Evolutionary conservation across 306 rosid genomes (phyloP).

Genomic region (Biancaea sappan): DNA sequence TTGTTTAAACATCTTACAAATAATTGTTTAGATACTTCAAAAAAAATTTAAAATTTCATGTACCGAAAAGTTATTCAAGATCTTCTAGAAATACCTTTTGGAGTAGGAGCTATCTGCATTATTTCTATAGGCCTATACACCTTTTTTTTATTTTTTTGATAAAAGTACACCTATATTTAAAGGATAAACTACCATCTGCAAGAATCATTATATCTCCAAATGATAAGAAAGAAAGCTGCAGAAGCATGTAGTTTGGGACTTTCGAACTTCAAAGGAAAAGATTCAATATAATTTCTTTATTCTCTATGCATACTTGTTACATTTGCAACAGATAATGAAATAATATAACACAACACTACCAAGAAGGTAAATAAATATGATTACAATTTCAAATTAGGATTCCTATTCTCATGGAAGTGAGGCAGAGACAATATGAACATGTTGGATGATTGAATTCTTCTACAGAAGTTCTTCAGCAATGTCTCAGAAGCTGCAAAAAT

Average conservation of each 20-base stretch:
- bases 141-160: no score
- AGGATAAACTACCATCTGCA: background rate
- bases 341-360: background rate
- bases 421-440: conserved; percentile 18
- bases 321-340: background rate
- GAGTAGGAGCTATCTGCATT: background rate
- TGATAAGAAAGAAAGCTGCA: background rate
- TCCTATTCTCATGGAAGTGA: background rate
- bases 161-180: no score
- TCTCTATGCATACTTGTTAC: background rate
- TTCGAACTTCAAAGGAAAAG: background rate
- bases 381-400: conserved; percentile 18
- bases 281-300: background rate
- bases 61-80: background rate
- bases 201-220: background rate
- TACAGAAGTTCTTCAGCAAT: background rate
- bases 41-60: background rate
- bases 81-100: background rate
- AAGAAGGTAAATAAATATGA: background rate
- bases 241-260: background rate
- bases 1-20: no score
- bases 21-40: no score
- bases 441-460: conserved; percentile 4
- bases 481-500: conserved; percentile 25
- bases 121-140: background rate